Percentiles rank a stretch among this genome's conserved stretches.
phyloP scores from a whole-genome alignment of 768 basidiomycete species.

The Calocybe cyanea region DNA sequence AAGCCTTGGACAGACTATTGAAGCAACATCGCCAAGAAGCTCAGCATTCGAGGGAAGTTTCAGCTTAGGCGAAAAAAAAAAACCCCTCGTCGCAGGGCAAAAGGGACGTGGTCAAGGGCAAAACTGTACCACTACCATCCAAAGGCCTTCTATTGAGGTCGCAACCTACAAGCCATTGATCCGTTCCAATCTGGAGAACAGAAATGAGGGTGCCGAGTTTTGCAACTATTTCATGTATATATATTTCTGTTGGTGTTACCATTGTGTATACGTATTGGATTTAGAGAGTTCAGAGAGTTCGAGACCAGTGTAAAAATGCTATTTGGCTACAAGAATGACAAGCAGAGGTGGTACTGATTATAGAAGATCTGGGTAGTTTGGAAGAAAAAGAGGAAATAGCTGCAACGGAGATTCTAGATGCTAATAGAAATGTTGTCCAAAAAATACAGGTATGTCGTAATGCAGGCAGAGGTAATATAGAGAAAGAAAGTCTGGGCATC shows the following conservation, averaged over 20 bases:
- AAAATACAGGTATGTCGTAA: neutral
- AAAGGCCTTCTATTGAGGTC: too few relatives aligned
- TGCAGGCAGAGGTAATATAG: neutral
- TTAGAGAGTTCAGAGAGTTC: too few relatives aligned
- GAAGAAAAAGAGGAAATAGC: neutral
- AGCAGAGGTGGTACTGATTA: neutral
- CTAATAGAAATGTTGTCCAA: neutral
- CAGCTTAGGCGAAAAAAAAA: neutral
- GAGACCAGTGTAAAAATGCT: neutral
- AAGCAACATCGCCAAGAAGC: conserved; percentile 58
- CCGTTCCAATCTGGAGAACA: too few relatives aligned
- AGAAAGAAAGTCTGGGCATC: conserved; percentile 1
- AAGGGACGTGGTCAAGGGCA: too few relatives aligned
- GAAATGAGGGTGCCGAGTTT: too few relatives aligned
- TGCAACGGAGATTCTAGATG: neutral
- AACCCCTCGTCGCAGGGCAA: too few relatives aligned
- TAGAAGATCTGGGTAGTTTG: too few relatives aligned
- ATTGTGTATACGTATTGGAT: neutral
- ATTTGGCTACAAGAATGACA: conserved; percentile 3
- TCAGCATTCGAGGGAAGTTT: neutral
- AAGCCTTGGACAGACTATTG: conserved; percentile 83
- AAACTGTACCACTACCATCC: too few relatives aligned
- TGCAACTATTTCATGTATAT: too few relatives aligned
- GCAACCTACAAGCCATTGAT: too few relatives aligned
- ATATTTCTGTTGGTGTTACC: neutral